Conservation (phyloP, 2,329 filamentous ascomycete species). For the Colletotrichum nymphaeae region DNA sequence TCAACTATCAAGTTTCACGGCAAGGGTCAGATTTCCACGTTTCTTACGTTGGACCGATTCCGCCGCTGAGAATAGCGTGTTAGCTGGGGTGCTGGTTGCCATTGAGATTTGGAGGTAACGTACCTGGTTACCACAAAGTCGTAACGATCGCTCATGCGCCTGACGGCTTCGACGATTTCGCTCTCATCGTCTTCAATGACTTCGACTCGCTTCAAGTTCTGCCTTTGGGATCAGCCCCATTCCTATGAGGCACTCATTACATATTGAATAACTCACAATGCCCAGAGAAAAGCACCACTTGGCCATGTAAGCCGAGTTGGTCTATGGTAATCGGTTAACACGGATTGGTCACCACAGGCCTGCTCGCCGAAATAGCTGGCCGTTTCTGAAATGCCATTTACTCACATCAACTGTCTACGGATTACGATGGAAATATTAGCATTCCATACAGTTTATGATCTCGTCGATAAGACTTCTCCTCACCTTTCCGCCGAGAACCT, state of each 20-base stretch:
- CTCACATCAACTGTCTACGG: slow-evolving; percentile 53
- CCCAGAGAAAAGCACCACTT: slow-evolving; percentile 73
- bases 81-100: slow-evolving; percentile 1
- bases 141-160: slow-evolving; percentile 88
- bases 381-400: slow-evolving; percentile 4
- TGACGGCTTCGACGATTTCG: slow-evolving; percentile 89
- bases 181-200: slow-evolving; percentile 93
- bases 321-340: slow-evolving; percentile 53
- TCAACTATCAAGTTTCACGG: background rate
- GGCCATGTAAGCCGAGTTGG: slow-evolving; percentile 72
- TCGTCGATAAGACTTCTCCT: slow-evolving; percentile 36
- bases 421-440: slow-evolving; percentile 3
- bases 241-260: background rate
- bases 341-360: background rate
- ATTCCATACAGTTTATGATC: too few species aligned
- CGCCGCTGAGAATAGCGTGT: slow-evolving; percentile 68
- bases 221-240: background rate
- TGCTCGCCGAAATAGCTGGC: background rate
- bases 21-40: background rate
- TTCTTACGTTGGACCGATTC: slow-evolving; percentile 91
- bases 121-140: slow-evolving; percentile 92
- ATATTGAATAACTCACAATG: slow-evolving; percentile 57
- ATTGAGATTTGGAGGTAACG: background rate
- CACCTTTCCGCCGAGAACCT: slow-evolving; percentile 95
- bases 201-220: slow-evolving; percentile 86